Percentiles rank a stretch among this genome's conserved stretches.
Evolutionary conservation across 768 basidiomycete species (phyloP).

Genomic region (Serendipita sp.): DNA sequence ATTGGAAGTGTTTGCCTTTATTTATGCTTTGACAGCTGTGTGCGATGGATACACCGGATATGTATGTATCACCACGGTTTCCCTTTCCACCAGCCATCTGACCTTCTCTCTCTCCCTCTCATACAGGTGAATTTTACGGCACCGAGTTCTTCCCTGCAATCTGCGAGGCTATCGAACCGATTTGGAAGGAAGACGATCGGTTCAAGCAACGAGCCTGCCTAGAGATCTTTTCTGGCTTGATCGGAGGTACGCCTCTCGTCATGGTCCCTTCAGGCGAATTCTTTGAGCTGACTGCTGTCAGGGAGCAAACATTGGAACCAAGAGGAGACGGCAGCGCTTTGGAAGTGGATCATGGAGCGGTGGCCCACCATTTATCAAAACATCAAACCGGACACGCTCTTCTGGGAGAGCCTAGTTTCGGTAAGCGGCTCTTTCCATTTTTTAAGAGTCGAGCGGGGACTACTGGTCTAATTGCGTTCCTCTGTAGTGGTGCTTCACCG

Average conservation of each 20-base stretch:
- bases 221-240: conserved; percentile 54
- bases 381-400: conserved; percentile 76
- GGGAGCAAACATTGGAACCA: conserved; percentile 72
- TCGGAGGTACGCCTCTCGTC: conserved; percentile 38
- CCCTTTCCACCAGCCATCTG: conserved; percentile 5
- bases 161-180: conserved; percentile 44
- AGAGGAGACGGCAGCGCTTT: conserved; percentile 35
- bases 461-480: conserved; percentile 18
- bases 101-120: conserved; percentile 15
- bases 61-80: not conserved
- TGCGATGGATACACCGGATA: conserved; percentile 18
- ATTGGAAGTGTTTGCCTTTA: conserved; percentile 17
- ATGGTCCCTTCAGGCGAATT: conserved; percentile 15
- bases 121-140: conserved; percentile 11
- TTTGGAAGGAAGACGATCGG: conserved; percentile 52
- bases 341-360: conserved; percentile 53
- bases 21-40: conserved; percentile 17
- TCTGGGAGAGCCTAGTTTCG: conserved; percentile 56
- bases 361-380: conserved; percentile 50
- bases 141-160: conserved; percentile 40
- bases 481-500: conserved; percentile 29
- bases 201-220: conserved; percentile 76
- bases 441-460: conserved; percentile 22
- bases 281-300: conserved; percentile 14
- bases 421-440: conserved; percentile 21